These are phyloP conservation scores for Lachnellula subtilissima DNA, from an alignment of 2,329 filamentous ascomycete genomes.

Conservation along the genomic window DNA sequence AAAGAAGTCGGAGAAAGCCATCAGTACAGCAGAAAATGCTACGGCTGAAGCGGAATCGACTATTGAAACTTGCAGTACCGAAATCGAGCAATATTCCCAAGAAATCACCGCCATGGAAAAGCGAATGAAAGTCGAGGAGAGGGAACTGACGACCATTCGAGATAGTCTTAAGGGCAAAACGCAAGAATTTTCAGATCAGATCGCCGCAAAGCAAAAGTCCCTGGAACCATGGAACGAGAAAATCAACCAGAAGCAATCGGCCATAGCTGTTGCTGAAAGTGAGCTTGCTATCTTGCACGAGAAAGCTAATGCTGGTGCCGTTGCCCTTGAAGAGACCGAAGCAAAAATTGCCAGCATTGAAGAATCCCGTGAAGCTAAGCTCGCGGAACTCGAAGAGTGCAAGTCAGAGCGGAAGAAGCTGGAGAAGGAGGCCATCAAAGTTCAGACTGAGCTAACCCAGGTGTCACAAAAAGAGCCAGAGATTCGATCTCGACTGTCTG, in stretches of 20 bases:
- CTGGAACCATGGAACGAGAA: conserved; percentile 96
- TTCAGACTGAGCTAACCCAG: conserved; percentile 68
- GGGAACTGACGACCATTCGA: conserved; percentile 75
- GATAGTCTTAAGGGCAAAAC: conserved; percentile 93
- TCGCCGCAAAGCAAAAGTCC: conserved; percentile 85
- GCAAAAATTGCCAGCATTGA: conserved; percentile 72
- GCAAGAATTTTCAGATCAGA: conserved; percentile 87
- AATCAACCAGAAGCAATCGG: conserved; percentile 92
- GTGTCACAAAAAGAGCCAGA: conserved; percentile 74
- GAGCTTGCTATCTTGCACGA: conserved; percentile 89
- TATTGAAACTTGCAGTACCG: conserved; percentile 70
- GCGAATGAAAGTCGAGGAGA: conserved; percentile 72
- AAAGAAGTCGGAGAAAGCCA: conserved; percentile 90
- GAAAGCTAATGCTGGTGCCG: conserved; percentile 79
- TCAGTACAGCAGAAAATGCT: conserved; percentile 69
- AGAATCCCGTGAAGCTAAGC: conserved; percentile 65
- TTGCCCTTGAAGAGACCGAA: conserved; percentile 78
- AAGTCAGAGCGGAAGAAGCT: conserved; percentile 67
- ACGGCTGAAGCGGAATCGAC: conserved; percentile 70
- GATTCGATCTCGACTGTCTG: conserved; percentile 78
- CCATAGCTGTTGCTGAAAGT: conserved; percentile 89
- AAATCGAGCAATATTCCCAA: conserved; percentile 70
- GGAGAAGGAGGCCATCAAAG: conserved; percentile 67
- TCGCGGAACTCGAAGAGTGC: conserved; percentile 69
- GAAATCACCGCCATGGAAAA: conserved; percentile 74